These are phyloP conservation scores for Fagopyrum esculentum DNA, from an alignment of 148 eudicot genomes.

Conservation along the genomic window DNA sequence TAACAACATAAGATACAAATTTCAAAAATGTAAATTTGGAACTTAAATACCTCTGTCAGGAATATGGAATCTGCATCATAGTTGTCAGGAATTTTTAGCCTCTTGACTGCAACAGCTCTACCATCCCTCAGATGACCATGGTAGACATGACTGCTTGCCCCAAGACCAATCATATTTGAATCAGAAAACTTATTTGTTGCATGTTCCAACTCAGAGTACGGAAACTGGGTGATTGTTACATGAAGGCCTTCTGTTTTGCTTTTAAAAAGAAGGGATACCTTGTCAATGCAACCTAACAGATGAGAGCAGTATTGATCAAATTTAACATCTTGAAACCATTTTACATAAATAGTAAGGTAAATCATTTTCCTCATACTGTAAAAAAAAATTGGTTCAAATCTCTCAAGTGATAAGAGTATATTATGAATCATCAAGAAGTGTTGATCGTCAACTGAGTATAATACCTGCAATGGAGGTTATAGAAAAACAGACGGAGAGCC, in stretches of 20 bases:
- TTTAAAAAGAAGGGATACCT: slow-evolving; percentile 32
- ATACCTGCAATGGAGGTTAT: slow-evolving; percentile 39
- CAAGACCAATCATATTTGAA: slow-evolving; percentile 72
- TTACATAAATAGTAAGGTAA: background rate
- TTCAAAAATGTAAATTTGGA: background rate
- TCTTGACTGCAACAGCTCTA: slow-evolving; percentile 66
- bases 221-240: slow-evolving; percentile 56
- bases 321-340: background rate
- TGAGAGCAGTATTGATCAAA: slow-evolving; percentile 2
- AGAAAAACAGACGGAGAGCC: slow-evolving; percentile 22
- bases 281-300: slow-evolving; percentile 11
- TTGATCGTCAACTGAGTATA: background rate
- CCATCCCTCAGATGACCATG: slow-evolving; percentile 71
- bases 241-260: slow-evolving; percentile 33
- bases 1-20: background rate
- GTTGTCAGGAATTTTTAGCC: slow-evolving; percentile 48
- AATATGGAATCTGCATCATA: slow-evolving; percentile 63
- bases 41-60: slow-evolving; percentile 53
- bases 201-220: slow-evolving; percentile 70
- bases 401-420: background rate
- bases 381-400: background rate
- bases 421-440: background rate
- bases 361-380: background rate
- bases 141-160: slow-evolving; percentile 91
- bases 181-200: slow-evolving; percentile 76